A percentile compares a stretch with the other conserved stretches of the same genome.
phyloP scores from a whole-genome alignment of 2,329 filamentous ascomycete genomes.

The Chaetoscypha palmicola region DNA sequence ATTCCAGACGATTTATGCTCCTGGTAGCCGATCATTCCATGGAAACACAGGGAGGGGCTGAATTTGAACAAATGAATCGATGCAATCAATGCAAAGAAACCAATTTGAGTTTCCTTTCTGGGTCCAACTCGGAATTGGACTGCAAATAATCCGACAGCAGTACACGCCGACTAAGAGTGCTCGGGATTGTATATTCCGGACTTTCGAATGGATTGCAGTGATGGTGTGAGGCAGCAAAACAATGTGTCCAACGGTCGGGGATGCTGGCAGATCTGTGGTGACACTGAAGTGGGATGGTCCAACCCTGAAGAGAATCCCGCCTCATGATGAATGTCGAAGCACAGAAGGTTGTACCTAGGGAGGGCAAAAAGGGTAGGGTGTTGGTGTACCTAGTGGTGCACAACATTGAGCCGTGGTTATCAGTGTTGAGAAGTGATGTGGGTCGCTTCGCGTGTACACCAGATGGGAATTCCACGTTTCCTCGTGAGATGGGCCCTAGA shows the following conservation, averaged over 20 bases:
- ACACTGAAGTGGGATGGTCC: slow-evolving; percentile 19
- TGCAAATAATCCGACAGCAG: slow-evolving; percentile 5
- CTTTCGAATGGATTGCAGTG: slow-evolving; percentile 14
- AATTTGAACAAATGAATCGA: slow-evolving; percentile 15
- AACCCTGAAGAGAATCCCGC: slow-evolving; percentile 12
- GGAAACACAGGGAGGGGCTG: slow-evolving; percentile 12
- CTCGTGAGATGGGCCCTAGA: slow-evolving; percentile 13
- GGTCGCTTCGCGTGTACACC: slow-evolving; percentile 18
- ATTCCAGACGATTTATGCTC: slow-evolving; percentile 11
- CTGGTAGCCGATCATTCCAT: slow-evolving; percentile 18
- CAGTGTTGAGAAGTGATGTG: slow-evolving; percentile 13
- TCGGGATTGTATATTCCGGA: slow-evolving; percentile 11
- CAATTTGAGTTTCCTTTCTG: slow-evolving; percentile 9
- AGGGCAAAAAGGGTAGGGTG: slow-evolving; percentile 15
- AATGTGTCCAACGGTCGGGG: slow-evolving; percentile 15
- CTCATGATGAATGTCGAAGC: slow-evolving; percentile 8
- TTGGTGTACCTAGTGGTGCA: no score
- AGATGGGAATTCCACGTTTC: slow-evolving; percentile 20
- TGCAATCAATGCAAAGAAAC: slow-evolving; percentile 19
- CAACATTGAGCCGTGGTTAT: slow-evolving; percentile 14
- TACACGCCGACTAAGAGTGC: neutral
- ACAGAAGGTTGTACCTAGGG: slow-evolving; percentile 3
- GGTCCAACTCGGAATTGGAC: slow-evolving; percentile 6
- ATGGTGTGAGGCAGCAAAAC: slow-evolving; percentile 3
- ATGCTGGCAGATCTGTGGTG: slow-evolving; percentile 15